Evolutionary conservation across 176 grass and related monocot genomes (phyloP), one percentile per base, ranked within the genome.

Genomic region (Aegilops umbellulata): DNA sequence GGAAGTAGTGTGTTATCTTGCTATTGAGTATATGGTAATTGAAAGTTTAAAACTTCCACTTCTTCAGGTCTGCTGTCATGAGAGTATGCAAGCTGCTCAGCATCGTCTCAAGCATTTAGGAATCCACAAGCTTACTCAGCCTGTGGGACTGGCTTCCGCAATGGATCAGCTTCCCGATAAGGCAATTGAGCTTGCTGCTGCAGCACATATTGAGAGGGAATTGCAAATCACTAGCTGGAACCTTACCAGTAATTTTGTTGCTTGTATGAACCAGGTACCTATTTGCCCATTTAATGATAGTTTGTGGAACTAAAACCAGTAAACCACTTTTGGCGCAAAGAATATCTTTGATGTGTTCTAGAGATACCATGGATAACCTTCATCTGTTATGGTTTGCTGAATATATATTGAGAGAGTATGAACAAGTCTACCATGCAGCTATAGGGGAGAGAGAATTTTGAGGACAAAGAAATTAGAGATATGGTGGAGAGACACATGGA

Each of bases 211-310:
- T 65, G 97, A 98, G 86, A 88, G 94, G 63, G 97, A 98, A 89
- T 87, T 98, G 77, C 97, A 94, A 88, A 95, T 98, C 65, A 94
- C 94, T 76, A 89, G 86, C 23, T 98, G 97, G 94, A 95, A 93
- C 83, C 97, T 98, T 79, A 95, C 94, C 22, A 95, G 89, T 82
- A 98, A 95, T 91, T 98, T 98, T 81, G 90, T 95, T 85, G 84
- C 94, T 86, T 95, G 93, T 74, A 98, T 90, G 35, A 98, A 94
- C 74, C 93, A 98, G 95, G 95, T 94, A 85, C 27, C 65, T 14
- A 60, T 17, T 74, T 82, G 24, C 62, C 44, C 61, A 65, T 68
- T 76, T 57, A 38, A 62, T 87, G 32, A 58, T 24, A 61, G 5
- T 47, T 82, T 12, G 10, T 79, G 68, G 78, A 77, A 41, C 7